phyloP scores from a whole-genome alignment of 2,329 filamentous ascomycete genomes.

The Fusarium sp. region DNA sequence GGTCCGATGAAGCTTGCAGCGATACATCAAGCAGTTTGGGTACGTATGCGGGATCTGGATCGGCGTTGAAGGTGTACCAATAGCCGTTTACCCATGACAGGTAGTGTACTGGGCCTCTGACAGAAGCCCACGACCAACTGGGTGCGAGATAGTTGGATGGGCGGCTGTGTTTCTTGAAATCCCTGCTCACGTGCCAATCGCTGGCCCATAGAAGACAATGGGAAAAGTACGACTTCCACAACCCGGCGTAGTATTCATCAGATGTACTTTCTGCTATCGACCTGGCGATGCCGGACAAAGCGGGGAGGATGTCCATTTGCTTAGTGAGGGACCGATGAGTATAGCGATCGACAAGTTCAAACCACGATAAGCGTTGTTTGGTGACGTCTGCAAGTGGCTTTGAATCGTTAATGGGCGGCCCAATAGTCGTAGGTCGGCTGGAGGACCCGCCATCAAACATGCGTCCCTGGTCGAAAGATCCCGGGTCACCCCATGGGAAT shows the following conservation, averaged over 20 bases:
- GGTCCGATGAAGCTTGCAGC: constrained; percentile 4
- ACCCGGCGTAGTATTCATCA: constrained; percentile 4
- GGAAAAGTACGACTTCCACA: constrained; percentile 11
- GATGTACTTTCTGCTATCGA: background rate
- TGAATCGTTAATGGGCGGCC: background rate
- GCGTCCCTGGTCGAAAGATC: background rate
- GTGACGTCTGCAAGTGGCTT: constrained; percentile 1
- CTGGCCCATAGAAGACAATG: constrained; percentile 16
- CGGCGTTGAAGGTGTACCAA: constrained; percentile 9
- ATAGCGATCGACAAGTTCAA: constrained; percentile 10
- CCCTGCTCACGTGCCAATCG: background rate
- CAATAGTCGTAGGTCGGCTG: background rate
- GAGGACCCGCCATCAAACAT: constrained; percentile 3
- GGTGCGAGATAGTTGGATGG: constrained; percentile 16
- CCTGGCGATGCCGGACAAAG: constrained; percentile 14
- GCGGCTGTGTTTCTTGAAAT: background rate
- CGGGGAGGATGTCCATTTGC: constrained; percentile 7
- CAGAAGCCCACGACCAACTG: constrained; percentile 23
- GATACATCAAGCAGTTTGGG: constrained; percentile 5
- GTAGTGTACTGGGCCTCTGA: constrained; percentile 10
- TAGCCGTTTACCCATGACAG: constrained; percentile 41
- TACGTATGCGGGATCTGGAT: constrained; percentile 6
- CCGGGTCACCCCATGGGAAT: constrained; percentile 12
- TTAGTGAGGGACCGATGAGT: constrained; percentile 7
- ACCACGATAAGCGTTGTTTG: constrained; percentile 12